A percentile compares a stretch with the other conserved stretches of the same genome.
These are phyloP conservation scores for Aspergillus cristatus DNA, from an alignment of 495 filamentous ascomycete species.

Conservation along the genomic window DNA sequence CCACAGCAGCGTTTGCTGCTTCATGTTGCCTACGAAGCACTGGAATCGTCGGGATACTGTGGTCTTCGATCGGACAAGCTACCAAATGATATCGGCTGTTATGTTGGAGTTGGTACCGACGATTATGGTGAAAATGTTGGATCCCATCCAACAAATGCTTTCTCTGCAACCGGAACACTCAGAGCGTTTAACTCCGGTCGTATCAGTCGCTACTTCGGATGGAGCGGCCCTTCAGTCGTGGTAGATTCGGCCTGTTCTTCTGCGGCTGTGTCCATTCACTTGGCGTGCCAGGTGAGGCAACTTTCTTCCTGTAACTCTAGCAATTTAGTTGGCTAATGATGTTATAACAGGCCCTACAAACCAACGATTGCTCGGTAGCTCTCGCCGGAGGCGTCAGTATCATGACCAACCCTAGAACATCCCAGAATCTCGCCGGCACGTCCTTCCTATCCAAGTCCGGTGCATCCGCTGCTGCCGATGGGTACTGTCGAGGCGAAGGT, in stretches of 20 bases:
- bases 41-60: slow-evolving; percentile 28
- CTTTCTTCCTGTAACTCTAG: too few relatives aligned
- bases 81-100: slow-evolving; percentile 15
- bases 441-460: slow-evolving; percentile 21
- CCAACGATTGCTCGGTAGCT: slow-evolving; percentile 12
- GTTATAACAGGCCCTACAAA: slow-evolving; percentile 2
- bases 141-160: slow-evolving; percentile 23
- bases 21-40: slow-evolving; percentile 32
- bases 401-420: slow-evolving; percentile 15
- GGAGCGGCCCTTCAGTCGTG: slow-evolving; percentile 25
- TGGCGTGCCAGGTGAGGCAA: slow-evolving; percentile 9
- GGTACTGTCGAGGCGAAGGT: slow-evolving; percentile 59
- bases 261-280: slow-evolving; percentile 17
- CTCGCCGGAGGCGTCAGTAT: slow-evolving; percentile 23
- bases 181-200: slow-evolving; percentile 18
- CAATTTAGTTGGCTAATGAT: not conserved
- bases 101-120: slow-evolving; percentile 17
- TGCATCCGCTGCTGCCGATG: slow-evolving; percentile 48
- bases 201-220: slow-evolving; percentile 31
- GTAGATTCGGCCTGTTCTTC: slow-evolving; percentile 33
- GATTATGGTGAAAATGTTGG: slow-evolving; percentile 29
- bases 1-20: slow-evolving; percentile 40
- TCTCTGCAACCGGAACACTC: slow-evolving; percentile 19
- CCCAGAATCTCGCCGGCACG: slow-evolving; percentile 12
- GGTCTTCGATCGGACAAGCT: not conserved